Percentiles rank a stretch among this genome's conserved stretches.
These are phyloP conservation scores for Coemansia sp. DNA, from an alignment of 192 early-diverging fungal genomes.

Conservation along the genomic window DNA sequence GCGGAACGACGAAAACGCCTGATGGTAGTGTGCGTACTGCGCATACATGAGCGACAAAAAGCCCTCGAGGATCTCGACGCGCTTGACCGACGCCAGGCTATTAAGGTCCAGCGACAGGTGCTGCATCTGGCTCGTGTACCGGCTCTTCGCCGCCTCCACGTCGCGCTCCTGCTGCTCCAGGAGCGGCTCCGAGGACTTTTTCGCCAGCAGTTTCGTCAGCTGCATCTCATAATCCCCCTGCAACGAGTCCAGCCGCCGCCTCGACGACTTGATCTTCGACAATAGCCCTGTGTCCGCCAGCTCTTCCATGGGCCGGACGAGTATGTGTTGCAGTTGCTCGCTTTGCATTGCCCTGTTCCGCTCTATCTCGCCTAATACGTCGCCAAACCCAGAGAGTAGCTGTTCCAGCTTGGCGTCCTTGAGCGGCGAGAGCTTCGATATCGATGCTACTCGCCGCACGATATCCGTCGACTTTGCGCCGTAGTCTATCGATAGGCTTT, in stretches of 20 bases:
- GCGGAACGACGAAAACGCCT: conserved; percentile 75
- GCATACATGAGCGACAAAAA: conserved; percentile 75
- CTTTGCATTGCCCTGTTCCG: conserved; percentile 44
- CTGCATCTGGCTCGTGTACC: conserved; percentile 61
- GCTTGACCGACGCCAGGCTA: conserved; percentile 69
- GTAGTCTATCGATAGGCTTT: conserved; percentile 23
- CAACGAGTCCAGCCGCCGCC: conserved; percentile 18
- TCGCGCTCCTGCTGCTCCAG: conserved; percentile 48
- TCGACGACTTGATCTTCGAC: conserved; percentile 4
- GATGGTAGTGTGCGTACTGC: conserved; percentile 79
- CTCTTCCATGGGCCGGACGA: conserved; percentile 67
- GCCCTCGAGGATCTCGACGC: conserved; percentile 63
- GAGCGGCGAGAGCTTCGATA: conserved; percentile 26
- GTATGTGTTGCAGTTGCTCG: conserved; percentile 67
- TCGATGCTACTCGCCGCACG: conserved; percentile 12
- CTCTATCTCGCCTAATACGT: conserved; percentile 36
- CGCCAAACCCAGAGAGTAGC: conserved; percentile 18
- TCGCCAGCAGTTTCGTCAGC: conserved; percentile 29
- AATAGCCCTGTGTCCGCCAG: conserved; percentile 60
- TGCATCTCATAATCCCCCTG: conserved; percentile 50
- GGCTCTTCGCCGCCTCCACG: conserved; percentile 61
- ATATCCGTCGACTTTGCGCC: conserved; percentile 16
- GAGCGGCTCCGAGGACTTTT: conserved; percentile 23
- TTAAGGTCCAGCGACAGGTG: conserved; percentile 72
- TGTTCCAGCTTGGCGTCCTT: conserved; percentile 20